A percentile compares a stretch with the other conserved stretches of the same genome.
phyloP scores from a whole-genome alignment of 345 rosid species.

The Laguncularia racemosa region DNA sequence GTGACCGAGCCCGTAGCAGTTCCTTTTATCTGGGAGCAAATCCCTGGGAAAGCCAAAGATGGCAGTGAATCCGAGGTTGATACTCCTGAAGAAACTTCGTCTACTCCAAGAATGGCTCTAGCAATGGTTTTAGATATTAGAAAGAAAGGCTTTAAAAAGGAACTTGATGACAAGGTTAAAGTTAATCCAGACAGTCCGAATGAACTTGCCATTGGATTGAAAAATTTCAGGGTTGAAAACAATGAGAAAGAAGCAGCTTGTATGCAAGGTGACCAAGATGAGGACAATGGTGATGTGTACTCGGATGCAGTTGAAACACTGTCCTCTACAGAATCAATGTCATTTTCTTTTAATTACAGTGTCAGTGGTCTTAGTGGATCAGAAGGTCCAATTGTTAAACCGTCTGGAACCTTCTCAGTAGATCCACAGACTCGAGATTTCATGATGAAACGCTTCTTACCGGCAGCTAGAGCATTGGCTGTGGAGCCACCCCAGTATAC shows the following conservation, averaged over 20 bases:
- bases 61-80: conserved; percentile 7
- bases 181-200: too few relatives aligned
- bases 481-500: conserved; percentile 58
- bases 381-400: conserved; percentile 31
- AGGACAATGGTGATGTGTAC: conserved; percentile 34
- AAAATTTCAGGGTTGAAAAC: conserved; percentile 15
- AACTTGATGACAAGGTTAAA: too few relatives aligned
- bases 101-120: conserved; percentile 36
- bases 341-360: conserved; percentile 51
- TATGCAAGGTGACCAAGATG: conserved; percentile 24
- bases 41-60: conserved; percentile 65
- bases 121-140: conserved; percentile 21
- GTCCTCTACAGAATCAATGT: conserved; percentile 42
- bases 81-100: conserved; percentile 13
- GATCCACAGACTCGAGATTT: conserved; percentile 63
- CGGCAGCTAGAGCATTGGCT: conserved; percentile 97
- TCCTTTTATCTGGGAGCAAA: conserved; percentile 83
- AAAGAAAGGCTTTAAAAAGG: conserved; percentile 4
- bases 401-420: conserved; percentile 33
- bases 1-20: conserved; percentile 72
- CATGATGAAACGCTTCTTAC: conserved; percentile 90
- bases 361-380: conserved; percentile 51
- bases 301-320: conserved; percentile 71
- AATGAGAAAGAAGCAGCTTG: conserved; percentile 16
- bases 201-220: conserved; percentile 12